Evolutionary conservation across 306 rosid species (phyloP).

Genomic region (Canavalia gladiata): DNA sequence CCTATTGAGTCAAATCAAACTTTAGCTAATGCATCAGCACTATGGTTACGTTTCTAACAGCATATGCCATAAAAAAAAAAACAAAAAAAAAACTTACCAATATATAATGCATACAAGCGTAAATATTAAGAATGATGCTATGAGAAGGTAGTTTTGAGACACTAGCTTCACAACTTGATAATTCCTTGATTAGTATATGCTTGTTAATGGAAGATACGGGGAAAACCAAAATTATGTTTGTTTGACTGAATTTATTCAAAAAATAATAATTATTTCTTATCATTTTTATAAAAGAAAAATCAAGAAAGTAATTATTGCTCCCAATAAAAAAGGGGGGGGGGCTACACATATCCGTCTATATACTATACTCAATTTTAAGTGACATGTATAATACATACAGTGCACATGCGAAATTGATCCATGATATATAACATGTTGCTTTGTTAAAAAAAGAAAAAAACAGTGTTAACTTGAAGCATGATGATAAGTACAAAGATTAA

Average conservation of each 20-base stretch:
- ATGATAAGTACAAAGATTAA: conserved; percentile 25
- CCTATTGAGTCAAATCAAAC: neutral
- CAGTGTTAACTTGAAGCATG: conserved; percentile 1
- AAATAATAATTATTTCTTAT: neutral
- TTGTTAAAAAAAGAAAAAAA: neutral
- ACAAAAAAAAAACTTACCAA: neutral
- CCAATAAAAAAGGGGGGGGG: neutral
- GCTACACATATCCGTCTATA: neutral
- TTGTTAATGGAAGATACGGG: neutral
- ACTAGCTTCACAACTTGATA: neutral
- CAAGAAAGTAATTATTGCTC: neutral
- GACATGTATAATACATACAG: neutral
- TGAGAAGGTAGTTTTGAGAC: conserved; percentile 7
- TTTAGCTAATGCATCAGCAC: neutral
- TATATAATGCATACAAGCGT: neutral
- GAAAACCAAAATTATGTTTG: neutral
- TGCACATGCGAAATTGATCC: neutral
- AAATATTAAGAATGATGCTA: conserved; percentile 12
- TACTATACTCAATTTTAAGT: neutral
- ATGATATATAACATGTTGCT: neutral
- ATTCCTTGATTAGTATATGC: conserved; percentile 2
- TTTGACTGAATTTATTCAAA: neutral
- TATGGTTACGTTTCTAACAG: neutral
- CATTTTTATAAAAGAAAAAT: neutral
- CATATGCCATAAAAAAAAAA: neutral